phyloP scores from a whole-genome alignment of 495 filamentous ascomycete species.

The Daldinia loculata region DNA sequence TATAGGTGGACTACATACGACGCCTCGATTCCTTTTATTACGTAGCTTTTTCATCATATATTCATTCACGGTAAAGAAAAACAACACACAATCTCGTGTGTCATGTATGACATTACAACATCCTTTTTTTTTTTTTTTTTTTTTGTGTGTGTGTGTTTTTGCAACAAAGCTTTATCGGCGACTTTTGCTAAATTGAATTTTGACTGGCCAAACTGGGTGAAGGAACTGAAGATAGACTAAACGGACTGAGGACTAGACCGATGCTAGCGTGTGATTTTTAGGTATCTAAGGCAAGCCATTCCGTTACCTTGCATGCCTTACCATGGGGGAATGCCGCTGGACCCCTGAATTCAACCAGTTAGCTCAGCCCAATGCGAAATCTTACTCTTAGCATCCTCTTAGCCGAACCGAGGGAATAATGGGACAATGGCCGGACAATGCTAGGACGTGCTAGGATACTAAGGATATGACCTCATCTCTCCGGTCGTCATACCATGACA shows the following conservation, averaged over 20 bases:
- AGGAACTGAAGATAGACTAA: neutral
- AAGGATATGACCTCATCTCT: constrained; percentile 33
- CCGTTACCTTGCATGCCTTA: constrained; percentile 25
- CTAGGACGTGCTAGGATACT: constrained; percentile 1
- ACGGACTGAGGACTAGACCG: neutral
- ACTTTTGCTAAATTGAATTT: constrained; percentile 21
- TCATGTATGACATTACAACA: neutral
- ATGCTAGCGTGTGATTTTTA: constrained; percentile 12
- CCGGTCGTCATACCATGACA: constrained; percentile 27
- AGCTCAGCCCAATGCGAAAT: constrained; percentile 25
- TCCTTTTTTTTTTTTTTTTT: neutral
- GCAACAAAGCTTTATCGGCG: constrained; percentile 12
- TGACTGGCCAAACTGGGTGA: neutral
- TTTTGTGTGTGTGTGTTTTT: no score
- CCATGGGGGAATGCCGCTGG: constrained; percentile 22
- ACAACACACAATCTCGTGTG: neutral
- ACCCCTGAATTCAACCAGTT: constrained; percentile 30
- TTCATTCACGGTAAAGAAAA: neutral
- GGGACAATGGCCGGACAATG: neutral
- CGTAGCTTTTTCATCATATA: neutral
- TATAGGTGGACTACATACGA: neutral
- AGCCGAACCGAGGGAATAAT: constrained; percentile 35
- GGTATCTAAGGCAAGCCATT: constrained; percentile 23
- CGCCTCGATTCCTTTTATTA: neutral
- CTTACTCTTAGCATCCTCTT: constrained; percentile 22